Evolutionary conservation across 371 early-diverging fungal genomes (phyloP).

Genomic region (Coemansia sp.): DNA sequence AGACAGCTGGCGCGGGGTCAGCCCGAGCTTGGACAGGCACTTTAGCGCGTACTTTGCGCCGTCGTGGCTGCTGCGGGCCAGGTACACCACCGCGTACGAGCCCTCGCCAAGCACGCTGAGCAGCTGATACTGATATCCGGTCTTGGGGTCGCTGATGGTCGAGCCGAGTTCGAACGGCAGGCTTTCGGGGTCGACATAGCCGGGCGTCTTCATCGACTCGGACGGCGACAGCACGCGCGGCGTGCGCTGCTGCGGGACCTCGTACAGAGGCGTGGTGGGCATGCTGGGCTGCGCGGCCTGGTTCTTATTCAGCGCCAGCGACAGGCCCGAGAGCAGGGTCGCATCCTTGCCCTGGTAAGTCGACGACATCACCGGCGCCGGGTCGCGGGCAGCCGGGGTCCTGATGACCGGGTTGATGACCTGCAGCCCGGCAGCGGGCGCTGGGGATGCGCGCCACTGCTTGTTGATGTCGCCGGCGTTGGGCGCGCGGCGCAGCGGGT

Average conservation of each 20-base stretch:
- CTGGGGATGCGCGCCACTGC: constrained; percentile 44
- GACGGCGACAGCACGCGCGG: constrained; percentile 50
- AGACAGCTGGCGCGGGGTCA: constrained; percentile 59
- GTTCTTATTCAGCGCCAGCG: constrained; percentile 46
- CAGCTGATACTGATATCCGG: constrained; percentile 51
- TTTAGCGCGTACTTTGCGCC: constrained; percentile 63
- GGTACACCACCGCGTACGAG: constrained; percentile 71
- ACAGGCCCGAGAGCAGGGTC: constrained; percentile 43
- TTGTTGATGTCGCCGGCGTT: constrained; percentile 44
- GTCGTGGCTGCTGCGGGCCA: constrained; percentile 57
- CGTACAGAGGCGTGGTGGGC: constrained; percentile 32
- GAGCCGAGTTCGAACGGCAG: constrained; percentile 59
- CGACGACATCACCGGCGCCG: constrained; percentile 26
- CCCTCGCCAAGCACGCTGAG: constrained; percentile 66
- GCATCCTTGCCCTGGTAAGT: constrained; percentile 44
- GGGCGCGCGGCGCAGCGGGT: constrained; percentile 38
- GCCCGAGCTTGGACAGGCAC: constrained; percentile 59
- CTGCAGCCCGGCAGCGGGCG: background rate
- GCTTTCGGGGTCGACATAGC: constrained; percentile 51
- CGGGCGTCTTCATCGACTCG: constrained; percentile 53
- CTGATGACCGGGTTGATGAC: constrained; percentile 12
- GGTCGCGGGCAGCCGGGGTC: constrained; percentile 18
- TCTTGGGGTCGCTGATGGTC: constrained; percentile 54
- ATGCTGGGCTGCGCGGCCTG: constrained; percentile 22
- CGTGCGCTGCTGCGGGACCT: constrained; percentile 38